Conservation (phyloP, 768 basidiomycete genomes). For the Lentinula aciculospora region DNA sequence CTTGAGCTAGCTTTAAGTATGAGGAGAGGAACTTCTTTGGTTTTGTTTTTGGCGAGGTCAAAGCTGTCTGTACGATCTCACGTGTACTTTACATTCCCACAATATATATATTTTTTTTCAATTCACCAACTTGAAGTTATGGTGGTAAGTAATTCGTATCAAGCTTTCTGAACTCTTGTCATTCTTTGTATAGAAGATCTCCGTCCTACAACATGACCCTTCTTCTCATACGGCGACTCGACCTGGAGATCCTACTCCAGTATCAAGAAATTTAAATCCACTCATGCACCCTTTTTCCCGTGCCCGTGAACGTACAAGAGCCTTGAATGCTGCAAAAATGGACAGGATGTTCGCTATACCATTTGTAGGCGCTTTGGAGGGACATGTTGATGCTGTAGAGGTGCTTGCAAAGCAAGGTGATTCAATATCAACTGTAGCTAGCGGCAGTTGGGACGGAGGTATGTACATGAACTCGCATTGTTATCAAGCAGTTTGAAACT, state of each 20-base stretch:
- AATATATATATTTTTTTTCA: background rate
- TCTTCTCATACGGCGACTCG: slow-evolving; percentile 67
- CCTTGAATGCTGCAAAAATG: slow-evolving; percentile 93
- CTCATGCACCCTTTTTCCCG: slow-evolving; percentile 94
- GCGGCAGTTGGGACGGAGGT: slow-evolving; percentile 97
- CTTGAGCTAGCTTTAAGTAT: background rate
- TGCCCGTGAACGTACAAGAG: slow-evolving; percentile 88
- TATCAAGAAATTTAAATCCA: slow-evolving; percentile 88
- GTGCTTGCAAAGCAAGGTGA: slow-evolving; percentile 68
- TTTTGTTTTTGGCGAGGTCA: background rate
- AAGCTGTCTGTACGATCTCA: background rate
- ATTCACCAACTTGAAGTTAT: background rate
- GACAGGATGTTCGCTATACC: slow-evolving; percentile 98
- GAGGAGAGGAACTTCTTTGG: background rate
- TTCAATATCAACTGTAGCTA: slow-evolving; percentile 74
- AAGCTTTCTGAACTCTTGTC: background rate
- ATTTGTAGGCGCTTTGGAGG: slow-evolving; percentile 84
- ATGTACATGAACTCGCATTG: slow-evolving; percentile 22
- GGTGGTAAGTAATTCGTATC: background rate
- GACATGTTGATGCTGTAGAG: slow-evolving; percentile 94
- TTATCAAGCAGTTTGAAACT: background rate
- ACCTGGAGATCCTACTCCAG: slow-evolving; percentile 81
- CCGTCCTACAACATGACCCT: slow-evolving; percentile 80
- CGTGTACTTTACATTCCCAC: background rate
- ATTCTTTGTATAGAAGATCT: slow-evolving; percentile 63